phyloP scores from a whole-genome alignment of 2,329 filamentous ascomycete species.

The Aspergillus sp. region DNA sequence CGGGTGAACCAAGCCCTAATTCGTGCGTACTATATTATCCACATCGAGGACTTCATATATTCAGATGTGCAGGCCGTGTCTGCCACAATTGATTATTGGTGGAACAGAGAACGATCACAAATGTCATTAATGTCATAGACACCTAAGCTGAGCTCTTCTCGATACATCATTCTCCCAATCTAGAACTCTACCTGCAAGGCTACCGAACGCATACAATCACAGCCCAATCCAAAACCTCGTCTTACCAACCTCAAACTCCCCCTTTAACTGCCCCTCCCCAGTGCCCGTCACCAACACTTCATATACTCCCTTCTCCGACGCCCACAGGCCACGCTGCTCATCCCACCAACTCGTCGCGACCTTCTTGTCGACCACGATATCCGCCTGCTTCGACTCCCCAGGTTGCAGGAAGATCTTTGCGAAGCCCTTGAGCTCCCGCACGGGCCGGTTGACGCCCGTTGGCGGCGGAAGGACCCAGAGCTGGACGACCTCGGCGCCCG shows the following conservation, averaged over 20 bases:
- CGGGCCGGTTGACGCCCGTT: conserved; percentile 45
- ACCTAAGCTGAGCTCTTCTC: too few relatives aligned
- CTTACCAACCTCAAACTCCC: conserved; percentile 50
- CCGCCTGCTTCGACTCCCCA: conserved; percentile 50
- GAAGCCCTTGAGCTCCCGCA: conserved; percentile 59
- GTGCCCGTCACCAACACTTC: conserved; percentile 55
- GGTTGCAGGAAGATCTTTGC: conserved; percentile 55
- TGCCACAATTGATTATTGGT: too few relatives aligned
- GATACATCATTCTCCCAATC: too few relatives aligned
- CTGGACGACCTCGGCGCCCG: conserved; percentile 49
- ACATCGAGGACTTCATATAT: too few relatives aligned
- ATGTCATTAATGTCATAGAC: too few relatives aligned
- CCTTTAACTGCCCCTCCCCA: conserved; percentile 43
- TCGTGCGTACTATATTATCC: too few relatives aligned
- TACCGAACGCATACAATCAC: neutral
- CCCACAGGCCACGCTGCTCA: conserved; percentile 58
- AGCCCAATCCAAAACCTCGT: conserved; percentile 59
- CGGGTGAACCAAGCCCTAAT: too few relatives aligned
- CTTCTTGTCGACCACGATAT: conserved; percentile 53
- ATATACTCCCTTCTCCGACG: conserved; percentile 58
- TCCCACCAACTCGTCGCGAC: conserved; percentile 64
- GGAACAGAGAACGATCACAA: too few relatives aligned
- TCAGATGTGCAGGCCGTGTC: too few relatives aligned
- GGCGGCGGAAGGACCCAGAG: conserved; percentile 43
- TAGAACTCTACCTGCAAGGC: too few relatives aligned